Base-by-base conservation (phyloP, 1,284 basidiomycete genomes). In the Xerocomus amazonicus region DNA sequence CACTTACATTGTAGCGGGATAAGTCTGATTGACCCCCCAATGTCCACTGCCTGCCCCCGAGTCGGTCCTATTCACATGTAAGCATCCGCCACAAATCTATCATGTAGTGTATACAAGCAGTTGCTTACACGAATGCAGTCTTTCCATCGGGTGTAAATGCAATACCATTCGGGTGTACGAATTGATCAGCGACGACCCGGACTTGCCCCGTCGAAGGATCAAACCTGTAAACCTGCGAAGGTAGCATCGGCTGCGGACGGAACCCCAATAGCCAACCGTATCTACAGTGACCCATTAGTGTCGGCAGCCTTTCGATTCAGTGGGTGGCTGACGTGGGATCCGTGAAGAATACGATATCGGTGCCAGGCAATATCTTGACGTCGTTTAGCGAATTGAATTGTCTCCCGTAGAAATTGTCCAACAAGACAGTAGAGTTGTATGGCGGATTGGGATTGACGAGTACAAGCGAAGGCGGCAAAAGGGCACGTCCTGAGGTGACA, bases 371-470 rank as follows among this genome's bases (percentile, higher is more conserved):
- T 4, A 90, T 72, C 59, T 85, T 88, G 50, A 85, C 71, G 61
- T 92, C 90, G 64, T 92, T 90, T 46, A 90, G 67, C 2, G 87
- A 87, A 69, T 87, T 90, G 71, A 91, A 92, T 59, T 90, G 87
- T 9, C 86, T 73, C 3, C 89, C 89, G 59, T 79, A 85, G 62
- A 74, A 84, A 67, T 86, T 89, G 70, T 88, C 81, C 49, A 87
- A 61, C n/a, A 87, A 59, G 38, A 85, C 77, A n/a, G 82, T 84
- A 9, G 75, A 68, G 48, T 85, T 83, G 65, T 79, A 74, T 0
- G 88, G 88, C 10, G 78, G 59, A 0, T 57, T 55, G 0, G 87
- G 85, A 62, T 90, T 79, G 44, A 90, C 80, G 34, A 84, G 73
- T 0, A 77, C 81, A 27, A 91, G 63, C 3, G 78, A 80, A 8